Evolutionary conservation across 768 basidiomycete genomes (phyloP), one percentile per base, ranked within the genome.

Genomic region (Mycena metata): DNA sequence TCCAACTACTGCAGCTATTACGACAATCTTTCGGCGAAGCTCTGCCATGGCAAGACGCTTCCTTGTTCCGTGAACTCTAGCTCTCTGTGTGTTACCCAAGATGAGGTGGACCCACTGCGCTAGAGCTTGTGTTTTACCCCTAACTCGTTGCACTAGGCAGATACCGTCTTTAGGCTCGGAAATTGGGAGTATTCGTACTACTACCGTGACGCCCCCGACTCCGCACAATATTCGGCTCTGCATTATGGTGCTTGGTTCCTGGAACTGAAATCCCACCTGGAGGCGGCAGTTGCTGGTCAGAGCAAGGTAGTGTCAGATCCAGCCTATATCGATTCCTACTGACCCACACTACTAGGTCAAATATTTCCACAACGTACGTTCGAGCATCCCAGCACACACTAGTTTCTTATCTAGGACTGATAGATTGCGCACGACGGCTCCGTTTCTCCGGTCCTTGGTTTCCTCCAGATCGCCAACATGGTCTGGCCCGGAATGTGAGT

Each of bases 141-240:
- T 30, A 6, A 62, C 23, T 49, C 13, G 42, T 41, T 64, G 9
- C 21, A 30, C 12, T 39, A 84, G 83, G 87, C 88, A 13, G 72
- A 85, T 63, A 82, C 81, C 0, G 87, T 89, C 3, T 90, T 84
- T 70, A 82, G 86, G 21, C 80, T 88, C 6, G 88, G 88, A 0
- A 86, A 87, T 65, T 90, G 87, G 86, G 88, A 90, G 74, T 89
- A 90, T 66, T 85, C 80, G 64, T 90, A 81, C 81, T 78, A 82
- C 30, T 86, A 74, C 74, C 80, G 85, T 2, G 84, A 85, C 56
- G 84, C 84, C 0, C 81, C 82, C 30, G 75, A 80, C 11, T 84
- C 85, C 1, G 75, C 84, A 0, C 71, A 80, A 61, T 86, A 85
- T 57, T 72, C 84, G 15, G 77, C 83, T 2, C 71, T 85, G n/a